Evolutionary conservation across 495 filamentous ascomycete species (phyloP).

Genomic region (Rusavskia elegans): DNA sequence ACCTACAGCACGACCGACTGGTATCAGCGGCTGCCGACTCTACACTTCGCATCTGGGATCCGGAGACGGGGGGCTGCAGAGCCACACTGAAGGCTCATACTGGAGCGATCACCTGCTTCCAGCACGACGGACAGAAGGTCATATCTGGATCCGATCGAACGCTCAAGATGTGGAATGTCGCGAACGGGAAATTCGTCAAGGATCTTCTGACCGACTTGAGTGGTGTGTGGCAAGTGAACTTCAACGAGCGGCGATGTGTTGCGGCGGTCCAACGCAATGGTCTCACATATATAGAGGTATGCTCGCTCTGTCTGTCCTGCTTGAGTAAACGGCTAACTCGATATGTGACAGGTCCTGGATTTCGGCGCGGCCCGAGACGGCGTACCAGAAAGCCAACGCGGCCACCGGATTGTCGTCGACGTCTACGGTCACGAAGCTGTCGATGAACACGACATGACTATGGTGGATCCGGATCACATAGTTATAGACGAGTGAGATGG

Average conservation of each 20-base stretch:
- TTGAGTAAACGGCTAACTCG: not conserved
- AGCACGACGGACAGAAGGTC: conserved; percentile 93
- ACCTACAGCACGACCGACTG: conserved; percentile 71
- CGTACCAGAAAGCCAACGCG: conserved; percentile 55
- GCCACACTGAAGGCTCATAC: conserved; percentile 82
- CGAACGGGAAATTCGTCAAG: conserved; percentile 78
- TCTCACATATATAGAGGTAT: conserved; percentile 90
- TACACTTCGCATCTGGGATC: conserved; percentile 94
- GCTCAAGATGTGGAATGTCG: conserved; percentile 97
- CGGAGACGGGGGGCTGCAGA: conserved; percentile 81
- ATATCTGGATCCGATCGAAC: conserved; percentile 92
- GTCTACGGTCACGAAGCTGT: conserved; percentile 19
- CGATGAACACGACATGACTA: not conserved
- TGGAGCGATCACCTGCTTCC: conserved; percentile 96
- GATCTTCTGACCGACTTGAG: conserved; percentile 92
- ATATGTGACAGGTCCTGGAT: conserved; percentile 49
- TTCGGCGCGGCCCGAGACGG: conserved; percentile 84
- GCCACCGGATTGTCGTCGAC: conserved; percentile 69
- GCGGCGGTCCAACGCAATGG: conserved; percentile 88
- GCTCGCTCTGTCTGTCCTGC: conserved; percentile 11
- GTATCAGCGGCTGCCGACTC: conserved; percentile 94
- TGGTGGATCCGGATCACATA: not conserved
- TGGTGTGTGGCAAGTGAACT: conserved; percentile 97
- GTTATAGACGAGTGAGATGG: not conserved
- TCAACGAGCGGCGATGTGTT: conserved; percentile 89